These are phyloP conservation scores for Rugonectria rugulosa DNA, from an alignment of 2,329 filamentous ascomycete species.

Conservation along the genomic window DNA sequence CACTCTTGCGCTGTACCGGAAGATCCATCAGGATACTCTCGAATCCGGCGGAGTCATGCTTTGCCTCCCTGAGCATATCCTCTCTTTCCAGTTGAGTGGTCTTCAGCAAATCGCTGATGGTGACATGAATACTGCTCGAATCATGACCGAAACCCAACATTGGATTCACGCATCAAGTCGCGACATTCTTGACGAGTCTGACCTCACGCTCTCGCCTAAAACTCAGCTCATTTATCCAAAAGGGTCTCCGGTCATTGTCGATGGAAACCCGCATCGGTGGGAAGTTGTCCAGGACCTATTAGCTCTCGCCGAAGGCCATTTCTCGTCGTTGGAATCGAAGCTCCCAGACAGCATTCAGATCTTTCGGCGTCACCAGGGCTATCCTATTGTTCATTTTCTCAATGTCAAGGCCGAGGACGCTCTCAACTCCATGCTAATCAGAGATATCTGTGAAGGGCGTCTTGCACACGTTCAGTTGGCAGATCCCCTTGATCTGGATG, in stretches of 20 bases:
- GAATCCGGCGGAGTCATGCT: slow-evolving; percentile 61
- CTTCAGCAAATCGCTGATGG: slow-evolving; percentile 62
- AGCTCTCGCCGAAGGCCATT: slow-evolving; percentile 48
- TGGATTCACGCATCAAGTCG: slow-evolving; percentile 59
- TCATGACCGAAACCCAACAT: slow-evolving; percentile 59
- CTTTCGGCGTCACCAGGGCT: slow-evolving; percentile 6
- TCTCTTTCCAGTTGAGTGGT: slow-evolving; percentile 70
- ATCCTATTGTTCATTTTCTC: slow-evolving; percentile 64
- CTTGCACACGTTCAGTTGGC: slow-evolving; percentile 18
- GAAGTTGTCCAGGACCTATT: slow-evolving; percentile 51
- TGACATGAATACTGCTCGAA: slow-evolving; percentile 47
- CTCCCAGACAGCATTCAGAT: neutral
- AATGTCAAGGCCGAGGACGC: slow-evolving; percentile 54
- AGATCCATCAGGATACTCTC: slow-evolving; percentile 47
- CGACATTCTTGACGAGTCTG: slow-evolving; percentile 72
- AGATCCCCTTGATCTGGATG: neutral
- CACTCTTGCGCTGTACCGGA: slow-evolving; percentile 47
- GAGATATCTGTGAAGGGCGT: slow-evolving; percentile 49
- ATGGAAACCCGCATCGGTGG: slow-evolving; percentile 64
- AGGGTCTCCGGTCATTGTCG: slow-evolving; percentile 55
- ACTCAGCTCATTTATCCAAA: slow-evolving; percentile 66
- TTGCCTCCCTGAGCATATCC: slow-evolving; percentile 66
- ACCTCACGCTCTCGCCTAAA: slow-evolving; percentile 60
- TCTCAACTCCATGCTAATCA: slow-evolving; percentile 49
- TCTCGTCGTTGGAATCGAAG: neutral